Evolutionary conservation across 202 grass and related monocot species (phyloP), one percentile per base, ranked within the genome.

Genomic region (Musa balbisiana): DNA sequence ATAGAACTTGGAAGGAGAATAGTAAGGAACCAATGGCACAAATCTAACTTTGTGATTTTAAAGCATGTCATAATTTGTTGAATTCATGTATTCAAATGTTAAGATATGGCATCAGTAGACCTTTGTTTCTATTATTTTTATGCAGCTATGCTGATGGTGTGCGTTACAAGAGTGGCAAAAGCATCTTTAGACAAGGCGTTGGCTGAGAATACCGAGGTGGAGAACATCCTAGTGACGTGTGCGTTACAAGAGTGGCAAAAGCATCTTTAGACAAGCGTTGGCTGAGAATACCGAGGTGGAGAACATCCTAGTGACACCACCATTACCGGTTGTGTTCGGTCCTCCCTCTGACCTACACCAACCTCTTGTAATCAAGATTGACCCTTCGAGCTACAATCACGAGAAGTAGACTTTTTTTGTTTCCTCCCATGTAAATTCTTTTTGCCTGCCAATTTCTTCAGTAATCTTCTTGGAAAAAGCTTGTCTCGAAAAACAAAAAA

Each of bases 181-280:
- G 81, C 91, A 59, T 83, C 95, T 74, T 16, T 99, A 82, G 95
- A 99, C 68, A 99, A 95, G 64, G 95, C 95, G 13, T 80, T 99
- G 82, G 91, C 91, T 14, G 95, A 99, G 85, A 99, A 99, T 72
- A 83, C 87, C n/a, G n/a, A n/a, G 70, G 62, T 87, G 0, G 90
- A 90, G 25, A 73, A 27, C 63, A 64, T 87, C 69, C 73, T 83
- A 13, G 75, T 87, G 80, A 73, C 85, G 73, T 99, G 79, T 95
- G 89, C 0, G 83, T 95, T 55, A 99, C 95, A 82, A 94, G 71
- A 84, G 82, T 99, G 49, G 95, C 95, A 51, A 99, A 99, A 75
- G 81, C 91, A 59, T 83, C 95, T 74, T 16, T 99, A 82, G 95
- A 99, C 68, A 99, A 95, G 64, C 95, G 13, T 80, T 99, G 82